Percentiles rank a stretch among this genome's conserved stretches.
Evolutionary conservation across 768 basidiomycete genomes (phyloP).

Genomic region (Tylopilus balloui): DNA sequence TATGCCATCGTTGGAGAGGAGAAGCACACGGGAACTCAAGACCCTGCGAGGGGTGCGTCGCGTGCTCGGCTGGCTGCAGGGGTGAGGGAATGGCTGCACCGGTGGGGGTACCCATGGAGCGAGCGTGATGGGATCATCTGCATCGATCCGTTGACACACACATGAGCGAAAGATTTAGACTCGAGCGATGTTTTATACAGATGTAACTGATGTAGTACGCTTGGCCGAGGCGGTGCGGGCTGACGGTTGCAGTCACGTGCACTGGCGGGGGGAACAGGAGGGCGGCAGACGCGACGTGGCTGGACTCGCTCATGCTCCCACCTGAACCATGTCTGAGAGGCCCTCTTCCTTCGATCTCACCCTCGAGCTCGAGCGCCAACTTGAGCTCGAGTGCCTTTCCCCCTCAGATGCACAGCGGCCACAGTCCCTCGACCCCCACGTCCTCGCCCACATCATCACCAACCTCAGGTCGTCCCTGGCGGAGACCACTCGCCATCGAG

Average conservation of each 20-base stretch:
- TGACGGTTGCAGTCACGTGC: constrained; percentile 12
- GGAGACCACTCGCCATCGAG: constrained; percentile 66
- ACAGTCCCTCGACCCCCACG: constrained; percentile 63
- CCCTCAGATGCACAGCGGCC: constrained; percentile 37
- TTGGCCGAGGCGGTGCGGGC: neutral
- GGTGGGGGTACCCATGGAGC: constrained; percentile 96
- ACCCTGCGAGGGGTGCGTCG: constrained; percentile 74
- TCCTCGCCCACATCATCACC: constrained; percentile 72
- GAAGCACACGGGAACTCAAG: constrained; percentile 93
- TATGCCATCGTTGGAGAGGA: constrained; percentile 93
- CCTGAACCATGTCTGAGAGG: constrained; percentile 28
- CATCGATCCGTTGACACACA: constrained; percentile 80
- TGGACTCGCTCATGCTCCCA: neutral
- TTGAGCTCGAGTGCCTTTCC: constrained; percentile 58
- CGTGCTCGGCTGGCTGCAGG: constrained; percentile 80
- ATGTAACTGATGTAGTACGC: neutral
- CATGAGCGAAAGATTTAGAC: constrained; percentile 22
- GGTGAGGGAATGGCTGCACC: constrained; percentile 86
- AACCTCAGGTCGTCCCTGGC: constrained; percentile 64
- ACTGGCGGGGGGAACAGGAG: neutral
- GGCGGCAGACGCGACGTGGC: constrained; percentile 13
- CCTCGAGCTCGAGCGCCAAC: constrained; percentile 74
- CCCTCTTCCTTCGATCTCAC: constrained; percentile 68
- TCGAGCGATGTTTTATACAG: neutral
- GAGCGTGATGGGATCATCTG: constrained; percentile 89